Evolutionary conservation across 2,329 filamentous ascomycete genomes (phyloP).

Genomic region (Ophioceras dolichostomum): DNA sequence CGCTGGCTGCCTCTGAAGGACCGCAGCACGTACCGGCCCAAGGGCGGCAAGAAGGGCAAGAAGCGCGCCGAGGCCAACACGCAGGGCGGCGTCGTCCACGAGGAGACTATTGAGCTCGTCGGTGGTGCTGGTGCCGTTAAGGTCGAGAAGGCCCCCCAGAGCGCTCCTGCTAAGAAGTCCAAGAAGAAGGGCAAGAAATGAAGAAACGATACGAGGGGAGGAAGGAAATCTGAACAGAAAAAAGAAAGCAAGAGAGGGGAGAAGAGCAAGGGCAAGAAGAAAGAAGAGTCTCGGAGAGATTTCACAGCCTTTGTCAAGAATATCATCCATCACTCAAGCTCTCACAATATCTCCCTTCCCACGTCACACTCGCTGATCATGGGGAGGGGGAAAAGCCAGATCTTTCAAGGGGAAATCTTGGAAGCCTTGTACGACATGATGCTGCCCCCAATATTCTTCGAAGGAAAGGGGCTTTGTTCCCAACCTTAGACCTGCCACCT

Average conservation of each 20-base stretch:
- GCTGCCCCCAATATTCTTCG: no score
- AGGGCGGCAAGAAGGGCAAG: slow-evolving; percentile 86
- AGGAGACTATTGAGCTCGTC: slow-evolving; percentile 52
- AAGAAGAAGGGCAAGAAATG: slow-evolving; percentile 40
- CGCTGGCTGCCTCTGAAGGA: slow-evolving; percentile 88
- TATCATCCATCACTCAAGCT: no score
- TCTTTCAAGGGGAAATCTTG: no score
- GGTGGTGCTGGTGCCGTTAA: slow-evolving; percentile 51
- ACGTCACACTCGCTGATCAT: no score
- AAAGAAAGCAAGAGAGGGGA: background rate
- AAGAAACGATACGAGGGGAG: slow-evolving; percentile 1
- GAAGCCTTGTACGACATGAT: no score
- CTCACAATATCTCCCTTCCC: no score
- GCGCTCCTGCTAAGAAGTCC: slow-evolving; percentile 20
- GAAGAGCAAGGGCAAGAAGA: background rate
- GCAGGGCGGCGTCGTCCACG: slow-evolving; percentile 68
- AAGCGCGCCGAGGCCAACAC: slow-evolving; percentile 62
- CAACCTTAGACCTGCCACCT: no score
- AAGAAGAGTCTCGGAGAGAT: background rate
- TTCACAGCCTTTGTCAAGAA: background rate
- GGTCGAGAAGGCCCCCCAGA: slow-evolving; percentile 43
- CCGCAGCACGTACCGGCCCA: slow-evolving; percentile 76
- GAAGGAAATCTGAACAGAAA: background rate
- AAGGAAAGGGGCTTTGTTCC: no score
- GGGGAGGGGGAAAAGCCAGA: no score